Evolutionary conservation across 1,284 basidiomycete genomes (phyloP).

Genomic region (Apiotrichum veenhuisii): DNA sequence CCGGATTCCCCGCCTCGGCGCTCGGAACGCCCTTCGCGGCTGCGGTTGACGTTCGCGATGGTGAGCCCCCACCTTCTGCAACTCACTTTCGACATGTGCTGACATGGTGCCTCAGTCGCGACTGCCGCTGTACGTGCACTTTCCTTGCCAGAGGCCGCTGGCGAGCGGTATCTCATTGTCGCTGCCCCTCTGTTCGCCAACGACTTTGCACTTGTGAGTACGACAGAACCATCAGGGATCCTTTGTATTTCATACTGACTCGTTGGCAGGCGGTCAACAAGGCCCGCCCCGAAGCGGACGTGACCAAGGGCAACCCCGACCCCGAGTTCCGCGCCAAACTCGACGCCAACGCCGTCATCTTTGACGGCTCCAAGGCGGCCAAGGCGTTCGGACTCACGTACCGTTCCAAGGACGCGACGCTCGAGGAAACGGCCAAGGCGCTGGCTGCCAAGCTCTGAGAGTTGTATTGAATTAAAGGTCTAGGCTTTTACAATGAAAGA

Average conservation of each 20-base stretch:
- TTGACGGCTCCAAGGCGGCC: conserved; percentile 34
- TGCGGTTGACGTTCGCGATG: conserved; percentile 13
- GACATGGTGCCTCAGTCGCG: conserved; percentile 4
- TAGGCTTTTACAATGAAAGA: too few relatives aligned
- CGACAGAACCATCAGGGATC: too few relatives aligned
- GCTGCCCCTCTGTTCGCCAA: conserved; percentile 42
- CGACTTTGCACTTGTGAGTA: conserved; percentile 25
- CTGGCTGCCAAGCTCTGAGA: neutral
- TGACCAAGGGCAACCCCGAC: conserved; percentile 7
- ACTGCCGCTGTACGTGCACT: conserved; percentile 1
- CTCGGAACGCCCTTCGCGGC: neutral
- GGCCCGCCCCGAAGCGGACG: neutral
- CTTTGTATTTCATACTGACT: neutral
- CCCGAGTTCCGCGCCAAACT: conserved; percentile 3
- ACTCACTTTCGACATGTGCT: too few relatives aligned
- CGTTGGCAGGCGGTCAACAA: neutral
- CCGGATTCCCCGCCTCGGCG: neutral
- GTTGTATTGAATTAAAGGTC: too few relatives aligned
- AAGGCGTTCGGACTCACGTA: conserved; percentile 38
- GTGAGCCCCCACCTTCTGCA: neutral
- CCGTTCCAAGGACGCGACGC: conserved; percentile 9
- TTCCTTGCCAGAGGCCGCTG: conserved; percentile 51
- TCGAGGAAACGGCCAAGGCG: conserved; percentile 23
- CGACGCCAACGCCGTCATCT: conserved; percentile 9
- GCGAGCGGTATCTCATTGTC: conserved; percentile 58